Evolutionary conservation across 371 early-diverging fungal genomes (phyloP).

Genomic region (Phascolomyces articulosus): DNA sequence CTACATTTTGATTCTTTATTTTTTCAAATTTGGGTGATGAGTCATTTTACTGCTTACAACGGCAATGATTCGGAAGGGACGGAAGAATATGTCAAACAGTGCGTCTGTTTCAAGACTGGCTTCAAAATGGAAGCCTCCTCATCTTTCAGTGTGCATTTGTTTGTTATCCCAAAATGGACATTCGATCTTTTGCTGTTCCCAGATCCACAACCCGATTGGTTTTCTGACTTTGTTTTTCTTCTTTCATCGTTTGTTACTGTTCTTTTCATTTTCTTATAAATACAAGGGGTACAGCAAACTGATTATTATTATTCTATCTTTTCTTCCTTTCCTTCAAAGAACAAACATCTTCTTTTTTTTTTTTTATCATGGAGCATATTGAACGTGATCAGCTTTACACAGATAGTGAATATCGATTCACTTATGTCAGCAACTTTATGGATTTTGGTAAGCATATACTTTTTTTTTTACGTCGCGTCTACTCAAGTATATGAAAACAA

Average conservation of each 20-base stretch:
- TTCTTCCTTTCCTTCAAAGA: not conserved
- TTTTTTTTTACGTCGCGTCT: no score
- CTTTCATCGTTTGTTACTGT: not conserved
- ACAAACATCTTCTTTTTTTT: no score
- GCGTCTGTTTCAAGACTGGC: not conserved
- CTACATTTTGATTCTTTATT: no score
- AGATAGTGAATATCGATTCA: conserved; percentile 72
- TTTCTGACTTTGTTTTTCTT: not conserved
- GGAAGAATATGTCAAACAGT: not conserved
- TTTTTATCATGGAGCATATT: conserved; percentile 60
- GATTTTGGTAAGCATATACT: conserved; percentile 55
- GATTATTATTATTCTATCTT: not conserved
- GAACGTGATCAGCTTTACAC: conserved; percentile 67
- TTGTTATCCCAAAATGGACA: conserved; percentile 7
- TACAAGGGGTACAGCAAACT: not conserved
- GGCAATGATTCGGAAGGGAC: no score
- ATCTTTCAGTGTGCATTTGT: not conserved
- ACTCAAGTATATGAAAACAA: no score
- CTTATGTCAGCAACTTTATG: conserved; percentile 72
- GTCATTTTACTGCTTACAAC: not conserved
- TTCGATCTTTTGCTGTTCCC: not conserved
- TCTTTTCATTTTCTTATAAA: not conserved
- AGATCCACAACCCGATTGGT: not conserved
- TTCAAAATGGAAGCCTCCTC: not conserved
- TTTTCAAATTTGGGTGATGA: no score